phyloP scores from a whole-genome alignment of 179 eudicot genomes.

The Monotropa hypopitys region DNA sequence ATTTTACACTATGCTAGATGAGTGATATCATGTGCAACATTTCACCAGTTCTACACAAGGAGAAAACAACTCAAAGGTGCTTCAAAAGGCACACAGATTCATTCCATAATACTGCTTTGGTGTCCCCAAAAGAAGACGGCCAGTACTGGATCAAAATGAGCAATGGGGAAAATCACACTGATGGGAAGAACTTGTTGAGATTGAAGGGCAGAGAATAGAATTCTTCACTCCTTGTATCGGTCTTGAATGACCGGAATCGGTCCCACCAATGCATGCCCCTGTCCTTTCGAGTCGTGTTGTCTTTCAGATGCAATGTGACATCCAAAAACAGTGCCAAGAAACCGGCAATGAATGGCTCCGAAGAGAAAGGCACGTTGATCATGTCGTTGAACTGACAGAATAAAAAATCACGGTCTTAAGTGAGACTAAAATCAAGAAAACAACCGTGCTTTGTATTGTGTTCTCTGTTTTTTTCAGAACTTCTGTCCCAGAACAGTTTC shows the following conservation, averaged over 20 bases:
- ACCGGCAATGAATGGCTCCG: conserved; percentile 78
- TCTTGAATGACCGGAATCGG: conserved; percentile 55
- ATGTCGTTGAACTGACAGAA: conserved; percentile 78
- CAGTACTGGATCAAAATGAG: background rate
- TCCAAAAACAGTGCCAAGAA: conserved; percentile 67
- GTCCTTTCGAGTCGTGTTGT: conserved; percentile 50
- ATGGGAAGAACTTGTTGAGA: conserved; percentile 89
- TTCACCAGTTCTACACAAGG: background rate
- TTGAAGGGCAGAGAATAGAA: conserved; percentile 77
- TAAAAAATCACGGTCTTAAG: background rate
- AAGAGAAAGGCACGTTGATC: conserved; percentile 83
- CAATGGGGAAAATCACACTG: conserved; percentile 27
- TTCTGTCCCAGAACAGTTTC: too few relatives aligned
- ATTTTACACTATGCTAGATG: background rate
- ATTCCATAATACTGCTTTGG: conserved; percentile 7
- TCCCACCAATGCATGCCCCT: conserved; percentile 97
- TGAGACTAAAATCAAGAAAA: background rate
- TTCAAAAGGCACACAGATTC: conserved; percentile 3
- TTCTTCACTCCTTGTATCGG: conserved; percentile 79
- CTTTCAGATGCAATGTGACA: conserved; percentile 48
- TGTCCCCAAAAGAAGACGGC: background rate
- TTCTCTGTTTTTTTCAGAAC: too few relatives aligned
- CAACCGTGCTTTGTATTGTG: too few relatives aligned
- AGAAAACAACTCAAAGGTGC: background rate
- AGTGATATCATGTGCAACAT: background rate